A percentile compares a stretch with the other conserved stretches of the same genome.
These are phyloP conservation scores for Ophiostoma himal-ulmi DNA, from an alignment of 2,329 filamentous ascomycete genomes.

Conservation along the genomic window DNA sequence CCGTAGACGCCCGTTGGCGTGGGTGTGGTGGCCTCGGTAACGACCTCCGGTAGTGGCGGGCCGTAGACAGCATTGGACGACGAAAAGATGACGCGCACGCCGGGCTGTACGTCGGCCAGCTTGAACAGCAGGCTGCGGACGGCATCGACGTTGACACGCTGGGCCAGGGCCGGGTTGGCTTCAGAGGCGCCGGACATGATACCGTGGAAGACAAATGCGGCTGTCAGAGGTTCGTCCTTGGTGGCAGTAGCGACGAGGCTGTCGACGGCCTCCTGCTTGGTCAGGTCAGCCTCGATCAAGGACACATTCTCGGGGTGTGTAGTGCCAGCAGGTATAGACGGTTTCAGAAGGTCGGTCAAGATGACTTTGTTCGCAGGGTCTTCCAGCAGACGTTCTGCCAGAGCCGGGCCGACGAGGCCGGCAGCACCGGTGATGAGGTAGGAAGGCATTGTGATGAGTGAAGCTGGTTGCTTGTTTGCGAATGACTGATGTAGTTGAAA, in stretches of 20 bases:
- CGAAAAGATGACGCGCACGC: constrained; percentile 54
- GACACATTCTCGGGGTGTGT: constrained; percentile 46
- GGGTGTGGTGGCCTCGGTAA: constrained; percentile 47
- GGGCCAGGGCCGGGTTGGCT: constrained; percentile 53
- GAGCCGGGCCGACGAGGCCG: constrained; percentile 35
- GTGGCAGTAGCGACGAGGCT: constrained; percentile 41
- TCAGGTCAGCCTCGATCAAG: constrained; percentile 46
- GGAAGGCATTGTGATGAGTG: constrained; percentile 28
- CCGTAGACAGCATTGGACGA: constrained; percentile 60
- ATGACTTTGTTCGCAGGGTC: constrained; percentile 37
- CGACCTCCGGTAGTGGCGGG: constrained; percentile 47
- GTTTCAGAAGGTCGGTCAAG: constrained; percentile 51
- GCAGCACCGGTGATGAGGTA: constrained; percentile 36
- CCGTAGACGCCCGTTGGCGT: constrained; percentile 60
- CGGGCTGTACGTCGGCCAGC: constrained; percentile 44
- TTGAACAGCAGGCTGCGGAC: constrained; percentile 47
- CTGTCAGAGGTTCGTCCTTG: constrained; percentile 37
- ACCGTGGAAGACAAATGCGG: constrained; percentile 58
- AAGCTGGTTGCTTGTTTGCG: constrained; percentile 24
- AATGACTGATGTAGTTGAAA: not conserved
- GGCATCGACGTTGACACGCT: constrained; percentile 56
- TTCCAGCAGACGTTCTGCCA: constrained; percentile 39
- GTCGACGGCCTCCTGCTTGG: constrained; percentile 33
- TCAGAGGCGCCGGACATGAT: constrained; percentile 62
- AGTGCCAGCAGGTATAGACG: constrained; percentile 44